phyloP scores from a whole-genome alignment of 768 basidiomycete genomes.

The Clavaria fumosa region DNA sequence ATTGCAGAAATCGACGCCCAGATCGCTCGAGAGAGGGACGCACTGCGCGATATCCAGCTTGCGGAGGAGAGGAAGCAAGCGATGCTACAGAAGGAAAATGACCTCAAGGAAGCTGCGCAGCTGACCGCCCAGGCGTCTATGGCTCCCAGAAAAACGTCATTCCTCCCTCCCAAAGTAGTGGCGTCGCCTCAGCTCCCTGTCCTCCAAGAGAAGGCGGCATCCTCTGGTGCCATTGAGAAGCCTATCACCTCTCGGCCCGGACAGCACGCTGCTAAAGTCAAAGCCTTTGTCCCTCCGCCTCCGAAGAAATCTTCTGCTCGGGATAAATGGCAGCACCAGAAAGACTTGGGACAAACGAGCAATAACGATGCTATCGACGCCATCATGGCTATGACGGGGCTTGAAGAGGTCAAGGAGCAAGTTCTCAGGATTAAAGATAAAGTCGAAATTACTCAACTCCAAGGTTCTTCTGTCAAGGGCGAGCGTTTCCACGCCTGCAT shows the following conservation, averaged over 20 bases:
- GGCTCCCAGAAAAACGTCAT: background rate
- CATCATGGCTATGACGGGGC: slow-evolving; percentile 55
- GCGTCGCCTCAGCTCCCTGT: background rate
- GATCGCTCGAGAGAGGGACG: slow-evolving; percentile 26
- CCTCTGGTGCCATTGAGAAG: too few relatives aligned
- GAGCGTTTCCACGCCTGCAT: slow-evolving; percentile 49
- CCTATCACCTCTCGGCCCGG: too few relatives aligned
- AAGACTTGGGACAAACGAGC: slow-evolving; percentile 36
- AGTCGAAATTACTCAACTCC: slow-evolving; percentile 39
- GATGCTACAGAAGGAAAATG: slow-evolving; percentile 28
- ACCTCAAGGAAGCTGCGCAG: slow-evolving; percentile 23
- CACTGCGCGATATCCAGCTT: slow-evolving; percentile 24
- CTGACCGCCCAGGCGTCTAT: slow-evolving; percentile 3
- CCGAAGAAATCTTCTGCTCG: slow-evolving; percentile 24
- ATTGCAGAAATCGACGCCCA: slow-evolving; percentile 27
- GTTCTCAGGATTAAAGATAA: slow-evolving; percentile 44
- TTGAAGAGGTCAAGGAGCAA: slow-evolving; percentile 48
- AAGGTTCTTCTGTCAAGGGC: slow-evolving; percentile 32
- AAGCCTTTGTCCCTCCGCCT: slow-evolving; percentile 17
- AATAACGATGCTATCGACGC: slow-evolving; percentile 40
- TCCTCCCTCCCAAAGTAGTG: background rate
- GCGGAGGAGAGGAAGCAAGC: slow-evolving; percentile 22
- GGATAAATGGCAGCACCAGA: slow-evolving; percentile 42
- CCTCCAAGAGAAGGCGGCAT: too few relatives aligned
- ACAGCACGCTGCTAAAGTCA: too few relatives aligned